Percentiles rank a stretch among this genome's conserved stretches.
Evolutionary conservation across 2,329 filamentous ascomycete genomes (phyloP).

Genomic region (Hansfordia pulvinata): DNA sequence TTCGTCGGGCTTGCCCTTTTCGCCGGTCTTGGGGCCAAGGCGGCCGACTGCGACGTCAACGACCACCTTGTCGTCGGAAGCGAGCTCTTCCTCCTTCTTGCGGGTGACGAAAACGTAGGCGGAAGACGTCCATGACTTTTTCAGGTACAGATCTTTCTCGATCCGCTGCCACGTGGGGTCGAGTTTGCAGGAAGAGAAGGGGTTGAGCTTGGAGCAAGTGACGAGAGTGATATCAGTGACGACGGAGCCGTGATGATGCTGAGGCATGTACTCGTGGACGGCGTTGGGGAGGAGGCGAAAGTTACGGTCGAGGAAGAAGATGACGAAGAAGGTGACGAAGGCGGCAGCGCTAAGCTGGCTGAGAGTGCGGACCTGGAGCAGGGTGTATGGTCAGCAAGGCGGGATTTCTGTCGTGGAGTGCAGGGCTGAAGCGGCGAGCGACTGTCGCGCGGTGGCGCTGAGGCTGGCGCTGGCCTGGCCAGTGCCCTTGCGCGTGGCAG

Average conservation of each 20-base stretch:
- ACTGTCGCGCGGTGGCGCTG: too few relatives aligned
- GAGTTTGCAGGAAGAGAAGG: constrained; percentile 63
- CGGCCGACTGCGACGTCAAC: constrained; percentile 66
- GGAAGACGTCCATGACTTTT: constrained; percentile 56
- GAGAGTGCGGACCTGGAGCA: constrained; percentile 46
- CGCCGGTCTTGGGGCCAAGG: constrained; percentile 50
- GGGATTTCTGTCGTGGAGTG: too few relatives aligned
- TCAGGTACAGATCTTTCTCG: constrained; percentile 80
- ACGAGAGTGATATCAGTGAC: constrained; percentile 75
- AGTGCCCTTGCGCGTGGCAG: too few relatives aligned
- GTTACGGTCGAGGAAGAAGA: constrained; percentile 76
- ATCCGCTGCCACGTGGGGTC: constrained; percentile 68
- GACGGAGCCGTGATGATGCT: constrained; percentile 71
- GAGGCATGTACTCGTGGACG: constrained; percentile 77
- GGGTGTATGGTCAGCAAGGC: too few relatives aligned
- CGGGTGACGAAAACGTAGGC: constrained; percentile 74
- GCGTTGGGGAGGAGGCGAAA: constrained; percentile 76
- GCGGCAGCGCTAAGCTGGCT: constrained; percentile 60
- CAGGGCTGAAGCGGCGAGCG: too few relatives aligned
- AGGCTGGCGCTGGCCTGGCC: too few relatives aligned
- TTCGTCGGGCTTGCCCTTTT: constrained; percentile 39
- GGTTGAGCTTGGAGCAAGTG: constrained; percentile 62
- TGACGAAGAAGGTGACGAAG: constrained; percentile 52
- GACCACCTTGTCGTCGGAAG: constrained; percentile 61
- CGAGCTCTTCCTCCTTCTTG: constrained; percentile 76